Percentiles rank a stretch among this genome's conserved stretches.
Evolutionary conservation across 192 early-diverging fungal species (phyloP).

Genomic region (Coemansia aciculifera): DNA sequence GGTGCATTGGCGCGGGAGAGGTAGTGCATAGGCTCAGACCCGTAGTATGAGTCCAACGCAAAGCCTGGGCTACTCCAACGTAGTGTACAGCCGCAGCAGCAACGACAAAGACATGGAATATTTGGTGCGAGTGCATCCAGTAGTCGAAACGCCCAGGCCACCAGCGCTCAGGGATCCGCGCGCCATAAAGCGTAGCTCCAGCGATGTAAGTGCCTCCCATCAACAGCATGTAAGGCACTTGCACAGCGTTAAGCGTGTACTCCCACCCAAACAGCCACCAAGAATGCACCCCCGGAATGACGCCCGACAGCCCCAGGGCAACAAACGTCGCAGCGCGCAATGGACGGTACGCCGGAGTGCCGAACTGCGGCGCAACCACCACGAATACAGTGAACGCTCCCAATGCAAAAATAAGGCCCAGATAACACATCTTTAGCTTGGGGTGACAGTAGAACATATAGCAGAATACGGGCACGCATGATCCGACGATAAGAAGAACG

Average conservation of each 20-base stretch:
- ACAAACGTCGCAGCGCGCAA: slow-evolving; percentile 78
- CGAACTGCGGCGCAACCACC: slow-evolving; percentile 65
- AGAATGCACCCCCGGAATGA: slow-evolving; percentile 74
- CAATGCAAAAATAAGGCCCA: slow-evolving; percentile 60
- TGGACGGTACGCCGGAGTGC: slow-evolving; percentile 73
- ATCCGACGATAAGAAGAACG: slow-evolving; percentile 71
- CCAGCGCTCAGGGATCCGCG: slow-evolving; percentile 80
- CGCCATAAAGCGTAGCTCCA: slow-evolving; percentile 87
- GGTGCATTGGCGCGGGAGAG: neutral
- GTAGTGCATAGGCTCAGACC: slow-evolving; percentile 29
- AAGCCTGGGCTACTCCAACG: slow-evolving; percentile 62
- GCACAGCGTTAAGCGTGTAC: slow-evolving; percentile 57
- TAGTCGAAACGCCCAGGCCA: slow-evolving; percentile 83
- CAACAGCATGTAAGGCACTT: slow-evolving; percentile 61
- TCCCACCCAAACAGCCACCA: slow-evolving; percentile 67
- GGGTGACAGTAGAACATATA: slow-evolving; percentile 67
- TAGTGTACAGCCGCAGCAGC: slow-evolving; percentile 72
- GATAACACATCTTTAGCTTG: slow-evolving; percentile 57
- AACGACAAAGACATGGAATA: slow-evolving; percentile 85
- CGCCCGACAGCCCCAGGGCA: slow-evolving; percentile 72
- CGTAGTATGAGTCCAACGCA: slow-evolving; percentile 49
- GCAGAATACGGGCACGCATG: slow-evolving; percentile 53
- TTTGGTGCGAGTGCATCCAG: slow-evolving; percentile 86
- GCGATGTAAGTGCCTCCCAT: slow-evolving; percentile 80
- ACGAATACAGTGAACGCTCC: slow-evolving; percentile 66